Conservation (phyloP, 2,329 filamentous ascomycete genomes). For the Exserohilum rostratum region DNA sequence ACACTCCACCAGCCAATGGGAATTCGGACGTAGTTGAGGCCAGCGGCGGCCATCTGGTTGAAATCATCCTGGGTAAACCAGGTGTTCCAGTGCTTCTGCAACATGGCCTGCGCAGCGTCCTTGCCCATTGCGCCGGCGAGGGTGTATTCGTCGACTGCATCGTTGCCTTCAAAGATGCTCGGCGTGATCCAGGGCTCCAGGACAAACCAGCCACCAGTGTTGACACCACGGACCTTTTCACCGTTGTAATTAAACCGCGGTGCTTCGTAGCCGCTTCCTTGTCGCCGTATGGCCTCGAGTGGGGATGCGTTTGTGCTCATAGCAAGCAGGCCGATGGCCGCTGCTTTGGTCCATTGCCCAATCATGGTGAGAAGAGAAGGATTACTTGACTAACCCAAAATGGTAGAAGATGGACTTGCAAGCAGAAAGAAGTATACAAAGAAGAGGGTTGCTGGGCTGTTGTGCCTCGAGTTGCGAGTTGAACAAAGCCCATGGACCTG, state of each 20-base stretch:
- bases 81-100: slow-evolving; percentile 64
- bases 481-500: slow-evolving; percentile 3
- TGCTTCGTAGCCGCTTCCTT: slow-evolving; percentile 2
- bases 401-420: slow-evolving; percentile 16
- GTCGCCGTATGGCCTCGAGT: slow-evolving; percentile 32
- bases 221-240: slow-evolving; percentile 67
- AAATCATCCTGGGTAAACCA: slow-evolving; percentile 65
- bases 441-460: background rate
- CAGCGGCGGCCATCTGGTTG: slow-evolving; percentile 59
- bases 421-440: slow-evolving; percentile 1
- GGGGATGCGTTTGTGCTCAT: slow-evolving; percentile 40
- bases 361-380: slow-evolving; percentile 30
- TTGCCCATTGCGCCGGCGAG: slow-evolving; percentile 58
- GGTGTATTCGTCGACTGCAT: slow-evolving; percentile 65
- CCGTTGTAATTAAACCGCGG: slow-evolving; percentile 60
- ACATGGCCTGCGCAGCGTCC: slow-evolving; percentile 53
- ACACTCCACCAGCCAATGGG: slow-evolving; percentile 72
- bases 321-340: slow-evolving; percentile 40
- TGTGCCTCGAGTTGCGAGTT: slow-evolving; percentile 8
- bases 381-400: slow-evolving; percentile 15
- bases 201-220: slow-evolving; percentile 69
- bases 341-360: slow-evolving; percentile 30
- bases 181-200: slow-evolving; percentile 70
- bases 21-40: slow-evolving; percentile 69
- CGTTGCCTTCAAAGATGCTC: slow-evolving; percentile 61